Conservation (phyloP, 2,329 filamentous ascomycete genomes). For the Exophiala sp. region DNA sequence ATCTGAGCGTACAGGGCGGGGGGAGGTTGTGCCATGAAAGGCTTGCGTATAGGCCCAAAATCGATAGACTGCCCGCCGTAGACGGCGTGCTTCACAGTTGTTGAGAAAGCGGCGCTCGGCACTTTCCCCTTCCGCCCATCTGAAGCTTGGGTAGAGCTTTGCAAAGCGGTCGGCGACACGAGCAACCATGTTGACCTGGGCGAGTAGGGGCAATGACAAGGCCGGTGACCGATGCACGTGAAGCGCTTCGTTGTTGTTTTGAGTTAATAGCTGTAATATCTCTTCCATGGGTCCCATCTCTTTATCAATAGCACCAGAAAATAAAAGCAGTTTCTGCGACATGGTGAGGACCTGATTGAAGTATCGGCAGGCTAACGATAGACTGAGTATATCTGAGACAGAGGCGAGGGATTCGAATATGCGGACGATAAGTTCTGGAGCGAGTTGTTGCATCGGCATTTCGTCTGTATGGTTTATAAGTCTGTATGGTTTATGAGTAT, state of each 20-base stretch:
- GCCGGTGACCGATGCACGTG: constrained; percentile 50
- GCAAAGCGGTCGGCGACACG: constrained; percentile 53
- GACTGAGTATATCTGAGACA: constrained; percentile 49
- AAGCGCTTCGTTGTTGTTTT: constrained; percentile 54
- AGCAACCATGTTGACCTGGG: constrained; percentile 51
- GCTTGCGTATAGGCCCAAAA: constrained; percentile 56
- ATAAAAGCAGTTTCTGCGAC: constrained; percentile 50
- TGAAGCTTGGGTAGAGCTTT: constrained; percentile 57
- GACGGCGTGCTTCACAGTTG: constrained; percentile 43
- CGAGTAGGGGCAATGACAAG: constrained; percentile 50
- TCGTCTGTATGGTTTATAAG: constrained; percentile 9
- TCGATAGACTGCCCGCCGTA: constrained; percentile 55
- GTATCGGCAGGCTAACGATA: constrained; percentile 51
- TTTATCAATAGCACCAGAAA: constrained; percentile 48
- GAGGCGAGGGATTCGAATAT: constrained; percentile 50
- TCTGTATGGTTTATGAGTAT: too few relatives aligned
- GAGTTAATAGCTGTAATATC: constrained; percentile 54
- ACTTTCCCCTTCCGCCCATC: constrained; percentile 54
- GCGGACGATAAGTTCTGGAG: constrained; percentile 54
- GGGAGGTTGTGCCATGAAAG: constrained; percentile 50
- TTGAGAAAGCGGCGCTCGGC: constrained; percentile 51
- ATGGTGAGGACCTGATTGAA: constrained; percentile 49
- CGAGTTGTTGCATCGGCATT: constrained; percentile 52
- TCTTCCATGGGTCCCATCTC: constrained; percentile 56
- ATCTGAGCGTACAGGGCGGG: constrained; percentile 46